These are phyloP conservation scores for Fusarium tjaetaba DNA, from an alignment of 2,329 filamentous ascomycete species.

Conservation along the genomic window DNA sequence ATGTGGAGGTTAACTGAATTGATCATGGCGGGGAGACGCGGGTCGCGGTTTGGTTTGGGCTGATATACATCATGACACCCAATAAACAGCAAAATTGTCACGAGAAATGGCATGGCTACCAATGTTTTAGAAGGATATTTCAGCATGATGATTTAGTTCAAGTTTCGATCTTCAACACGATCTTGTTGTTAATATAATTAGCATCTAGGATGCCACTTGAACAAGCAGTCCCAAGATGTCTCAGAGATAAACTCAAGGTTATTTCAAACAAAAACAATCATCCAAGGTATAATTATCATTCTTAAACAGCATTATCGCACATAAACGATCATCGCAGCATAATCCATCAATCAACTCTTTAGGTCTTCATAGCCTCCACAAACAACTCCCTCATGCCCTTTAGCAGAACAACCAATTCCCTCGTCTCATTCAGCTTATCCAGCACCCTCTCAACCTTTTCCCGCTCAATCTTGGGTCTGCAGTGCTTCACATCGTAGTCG, in stretches of 20 bases:
- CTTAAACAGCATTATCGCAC: conserved; percentile 6
- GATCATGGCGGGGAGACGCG: conserved; percentile 37
- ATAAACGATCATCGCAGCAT: conserved; percentile 18
- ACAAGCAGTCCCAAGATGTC: neutral
- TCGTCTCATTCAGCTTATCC: conserved; percentile 82
- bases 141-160: fast-evolving
- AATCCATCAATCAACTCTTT: conserved; percentile 26
- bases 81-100: neutral
- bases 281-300: conserved; percentile 14
- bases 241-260: neutral
- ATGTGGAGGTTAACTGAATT: conserved; percentile 12
- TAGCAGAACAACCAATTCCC: conserved; percentile 76
- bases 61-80: conserved; percentile 3
- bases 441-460: conserved; percentile 81
- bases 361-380: conserved; percentile 70
- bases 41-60: conserved; percentile 19
- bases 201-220: neutral
- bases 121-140: neutral
- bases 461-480: conserved; percentile 82
- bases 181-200: neutral
- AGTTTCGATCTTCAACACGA: neutral
- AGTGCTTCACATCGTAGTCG: conserved; percentile 86
- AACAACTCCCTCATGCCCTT: conserved; percentile 88
- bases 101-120: too few relatives aligned
- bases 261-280: neutral